phyloP scores from a whole-genome alignment of 768 basidiomycete species.

The Pluteus cervinus region DNA sequence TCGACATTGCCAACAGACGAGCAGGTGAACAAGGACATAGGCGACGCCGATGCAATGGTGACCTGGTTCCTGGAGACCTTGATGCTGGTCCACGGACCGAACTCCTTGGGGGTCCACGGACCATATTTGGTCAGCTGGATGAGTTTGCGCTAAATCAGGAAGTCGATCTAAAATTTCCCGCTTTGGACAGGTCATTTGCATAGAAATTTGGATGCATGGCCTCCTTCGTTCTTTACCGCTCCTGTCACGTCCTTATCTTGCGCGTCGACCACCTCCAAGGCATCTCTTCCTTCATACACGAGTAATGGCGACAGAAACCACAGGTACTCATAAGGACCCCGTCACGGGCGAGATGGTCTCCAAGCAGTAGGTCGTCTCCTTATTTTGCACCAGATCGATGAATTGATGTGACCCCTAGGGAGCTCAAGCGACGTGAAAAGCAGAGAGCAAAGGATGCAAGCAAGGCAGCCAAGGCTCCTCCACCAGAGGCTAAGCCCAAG shows the following conservation, averaged over 20 bases:
- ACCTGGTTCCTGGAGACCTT: too few species aligned
- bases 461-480: constrained; percentile 54
- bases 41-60: too few species aligned
- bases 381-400: constrained; percentile 15
- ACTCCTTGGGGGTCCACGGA: too few species aligned
- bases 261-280: constrained; percentile 7
- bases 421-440: constrained; percentile 92
- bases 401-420: constrained; percentile 43
- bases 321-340: constrained; percentile 63
- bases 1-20: too few species aligned
- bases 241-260: constrained; percentile 10
- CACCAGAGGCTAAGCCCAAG: constrained; percentile 32
- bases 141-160: too few species aligned
- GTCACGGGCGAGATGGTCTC: constrained; percentile 96
- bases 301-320: constrained; percentile 38
- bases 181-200: too few species aligned
- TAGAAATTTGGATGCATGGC: constrained; percentile 27
- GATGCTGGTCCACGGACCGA: too few species aligned
- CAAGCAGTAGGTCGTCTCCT: constrained; percentile 65
- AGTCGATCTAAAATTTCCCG: too few species aligned
- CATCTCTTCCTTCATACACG: constrained; percentile 8
- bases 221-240: constrained; percentile 22
- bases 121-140: too few species aligned
- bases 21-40: too few species aligned
- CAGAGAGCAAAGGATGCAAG: constrained; percentile 76